Evolutionary conservation across 2,329 filamentous ascomycete genomes (phyloP).

Genomic region (Colletotrichum plurivorum): DNA sequence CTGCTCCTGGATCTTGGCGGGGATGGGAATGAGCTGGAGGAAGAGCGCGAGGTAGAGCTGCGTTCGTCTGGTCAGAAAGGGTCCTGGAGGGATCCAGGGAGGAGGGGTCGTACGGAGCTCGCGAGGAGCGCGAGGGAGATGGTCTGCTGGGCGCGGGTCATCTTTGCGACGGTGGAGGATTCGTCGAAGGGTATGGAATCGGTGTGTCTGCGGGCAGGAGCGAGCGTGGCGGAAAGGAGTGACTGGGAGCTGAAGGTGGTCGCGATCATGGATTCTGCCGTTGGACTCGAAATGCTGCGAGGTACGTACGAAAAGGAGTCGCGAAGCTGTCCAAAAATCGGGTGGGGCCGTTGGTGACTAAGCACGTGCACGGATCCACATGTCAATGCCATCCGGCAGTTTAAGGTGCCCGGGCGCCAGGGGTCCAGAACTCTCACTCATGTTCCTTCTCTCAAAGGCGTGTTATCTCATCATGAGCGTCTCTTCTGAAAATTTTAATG

Average conservation of each 20-base stretch:
- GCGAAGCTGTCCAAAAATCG: slow-evolving; percentile 40
- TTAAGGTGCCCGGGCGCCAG: too few relatives aligned
- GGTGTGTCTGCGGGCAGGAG: not conserved
- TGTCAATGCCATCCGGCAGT: too few relatives aligned
- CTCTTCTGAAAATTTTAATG: too few relatives aligned
- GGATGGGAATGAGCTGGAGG: slow-evolving; percentile 86
- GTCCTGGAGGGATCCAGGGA: slow-evolving; percentile 5
- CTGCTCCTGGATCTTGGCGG: slow-evolving; percentile 82
- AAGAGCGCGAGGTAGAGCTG: slow-evolving; percentile 92
- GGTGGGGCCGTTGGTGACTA: slow-evolving; percentile 15
- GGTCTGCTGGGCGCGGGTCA: slow-evolving; percentile 96
- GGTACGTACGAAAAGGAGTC: slow-evolving; percentile 38
- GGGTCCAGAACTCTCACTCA: too few relatives aligned
- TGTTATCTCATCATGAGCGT: too few relatives aligned
- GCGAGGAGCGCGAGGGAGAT: slow-evolving; percentile 89
- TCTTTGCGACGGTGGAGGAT: slow-evolving; percentile 60
- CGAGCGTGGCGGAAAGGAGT: slow-evolving; percentile 26
- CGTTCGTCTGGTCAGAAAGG: slow-evolving; percentile 40
- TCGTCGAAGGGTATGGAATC: not conserved
- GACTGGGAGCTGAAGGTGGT: slow-evolving; percentile 31
- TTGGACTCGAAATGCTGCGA: slow-evolving; percentile 10
- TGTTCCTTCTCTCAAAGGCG: too few relatives aligned
- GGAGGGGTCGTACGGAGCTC: slow-evolving; percentile 78
- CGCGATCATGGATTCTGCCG: slow-evolving; percentile 15
- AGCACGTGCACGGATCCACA: not conserved